Conservation (phyloP, 257 asterid species). For the Petunia axillaris region DNA sequence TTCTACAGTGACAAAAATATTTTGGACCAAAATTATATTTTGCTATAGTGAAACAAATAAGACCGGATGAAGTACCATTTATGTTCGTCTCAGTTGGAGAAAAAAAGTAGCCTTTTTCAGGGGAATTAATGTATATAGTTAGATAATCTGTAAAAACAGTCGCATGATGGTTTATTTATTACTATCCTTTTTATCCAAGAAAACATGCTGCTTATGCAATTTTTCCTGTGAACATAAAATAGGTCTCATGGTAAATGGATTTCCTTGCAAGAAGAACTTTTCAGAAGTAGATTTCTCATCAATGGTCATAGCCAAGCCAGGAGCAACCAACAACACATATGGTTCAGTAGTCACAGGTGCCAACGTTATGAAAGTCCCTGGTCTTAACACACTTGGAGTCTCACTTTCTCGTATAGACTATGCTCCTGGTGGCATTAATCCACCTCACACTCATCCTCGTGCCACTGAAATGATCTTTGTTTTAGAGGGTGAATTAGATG, state of each 20-base stretch:
- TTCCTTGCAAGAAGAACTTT: slow-evolving; percentile 55
- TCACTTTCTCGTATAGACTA: slow-evolving; percentile 74
- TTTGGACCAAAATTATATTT: background rate
- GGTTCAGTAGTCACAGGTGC: slow-evolving; percentile 70
- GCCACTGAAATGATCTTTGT: slow-evolving; percentile 84
- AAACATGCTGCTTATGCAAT: background rate
- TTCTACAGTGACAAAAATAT: background rate
- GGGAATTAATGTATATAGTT: background rate
- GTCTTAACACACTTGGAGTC: slow-evolving; percentile 89
- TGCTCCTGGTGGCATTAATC: slow-evolving; percentile 82
- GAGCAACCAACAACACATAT: slow-evolving; percentile 68
- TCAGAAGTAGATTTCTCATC: slow-evolving; percentile 70
- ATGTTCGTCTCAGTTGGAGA: background rate
- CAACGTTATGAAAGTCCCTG: slow-evolving; percentile 64
- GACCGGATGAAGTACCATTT: background rate
- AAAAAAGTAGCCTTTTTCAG: background rate
- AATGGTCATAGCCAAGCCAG: slow-evolving; percentile 45
- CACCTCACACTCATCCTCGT: slow-evolving; percentile 93
- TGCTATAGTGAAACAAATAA: background rate
- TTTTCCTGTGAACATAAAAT: slow-evolving; percentile 23
- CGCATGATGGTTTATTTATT: background rate
- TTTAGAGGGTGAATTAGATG: slow-evolving; percentile 70
- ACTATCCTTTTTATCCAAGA: background rate
- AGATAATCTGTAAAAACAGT: background rate
- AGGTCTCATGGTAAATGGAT: slow-evolving; percentile 67